A percentile compares a stretch with the other conserved stretches of the same genome.
Evolutionary conservation across 768 basidiomycete genomes (phyloP).

Genomic region (Lentinula edodes): DNA sequence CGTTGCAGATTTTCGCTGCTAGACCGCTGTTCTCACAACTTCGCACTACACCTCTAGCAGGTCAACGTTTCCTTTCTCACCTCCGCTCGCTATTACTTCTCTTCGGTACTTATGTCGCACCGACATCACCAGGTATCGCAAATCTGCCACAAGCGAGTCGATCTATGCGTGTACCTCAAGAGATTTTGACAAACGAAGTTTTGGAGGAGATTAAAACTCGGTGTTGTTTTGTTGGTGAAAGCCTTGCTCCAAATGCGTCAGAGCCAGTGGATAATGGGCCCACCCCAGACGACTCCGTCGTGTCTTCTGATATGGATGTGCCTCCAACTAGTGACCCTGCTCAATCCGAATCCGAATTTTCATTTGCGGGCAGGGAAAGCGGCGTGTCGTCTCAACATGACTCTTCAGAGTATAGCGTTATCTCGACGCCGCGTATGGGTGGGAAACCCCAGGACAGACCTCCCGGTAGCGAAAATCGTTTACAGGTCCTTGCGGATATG

Average conservation of each 20-base stretch:
- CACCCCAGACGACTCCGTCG: constrained; percentile 18
- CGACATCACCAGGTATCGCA: constrained; percentile 60
- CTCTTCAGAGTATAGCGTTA: constrained; percentile 56
- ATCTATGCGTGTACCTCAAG: constrained; percentile 65
- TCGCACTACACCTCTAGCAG: constrained; percentile 82
- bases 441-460: constrained; percentile 16
- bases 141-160: constrained; percentile 61
- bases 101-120: constrained; percentile 82
- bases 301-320: constrained; percentile 33
- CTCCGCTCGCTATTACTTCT: constrained; percentile 76
- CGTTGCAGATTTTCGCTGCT: constrained; percentile 78
- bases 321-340: constrained; percentile 47
- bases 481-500: constrained; percentile 64
- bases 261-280: constrained; percentile 22
- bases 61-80: constrained; percentile 73
- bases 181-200: constrained; percentile 73
- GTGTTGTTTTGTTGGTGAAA: constrained; percentile 79
- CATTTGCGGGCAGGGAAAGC: constrained; percentile 46
- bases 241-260: constrained; percentile 34
- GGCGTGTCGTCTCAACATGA: constrained; percentile 41
- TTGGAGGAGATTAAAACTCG: constrained; percentile 89
- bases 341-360: constrained; percentile 66
- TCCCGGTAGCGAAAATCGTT: constrained; percentile 38
- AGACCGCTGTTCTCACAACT: constrained; percentile 82
- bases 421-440: constrained; percentile 36